phyloP scores from a whole-genome alignment of 1,284 basidiomycete species.

The Puccinia polysora region DNA sequence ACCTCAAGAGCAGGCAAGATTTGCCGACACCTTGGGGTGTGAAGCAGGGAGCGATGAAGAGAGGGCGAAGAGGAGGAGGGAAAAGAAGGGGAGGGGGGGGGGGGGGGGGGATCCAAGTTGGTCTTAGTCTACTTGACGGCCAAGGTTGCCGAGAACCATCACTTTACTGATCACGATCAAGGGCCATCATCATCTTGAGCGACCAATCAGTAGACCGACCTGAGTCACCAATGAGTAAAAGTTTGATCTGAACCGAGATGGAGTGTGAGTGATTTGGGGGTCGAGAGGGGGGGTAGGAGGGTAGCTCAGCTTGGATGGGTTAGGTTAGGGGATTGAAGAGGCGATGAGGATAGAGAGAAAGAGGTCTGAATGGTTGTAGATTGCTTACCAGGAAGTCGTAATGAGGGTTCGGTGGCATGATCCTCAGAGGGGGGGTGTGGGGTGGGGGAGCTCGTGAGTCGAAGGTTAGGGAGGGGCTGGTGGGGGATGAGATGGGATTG shows the following conservation, averaged over 20 bases:
- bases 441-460: too few relatives aligned
- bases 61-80: background rate
- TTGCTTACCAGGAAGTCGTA: slow-evolving; percentile 38
- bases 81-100: background rate
- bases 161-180: too few relatives aligned
- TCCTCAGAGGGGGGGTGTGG: too few relatives aligned
- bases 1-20: slow-evolving; percentile 93
- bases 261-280: background rate
- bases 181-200: slow-evolving; percentile 24
- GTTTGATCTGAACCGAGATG: slow-evolving; percentile 57
- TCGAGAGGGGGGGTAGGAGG: background rate
- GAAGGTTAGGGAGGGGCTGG: too few relatives aligned
- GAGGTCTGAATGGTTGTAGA: background rate
- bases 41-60: background rate
- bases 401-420: slow-evolving; percentile 41
- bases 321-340: background rate
- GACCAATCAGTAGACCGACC: slow-evolving; percentile 64
- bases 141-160: too few relatives aligned
- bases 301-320: background rate
- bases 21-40: slow-evolving; percentile 66
- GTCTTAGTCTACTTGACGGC: too few relatives aligned
- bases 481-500: too few relatives aligned
- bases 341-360: background rate
- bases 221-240: slow-evolving; percentile 93
- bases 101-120: too few relatives aligned